Evolutionary conservation across 768 basidiomycete genomes (phyloP), one percentile per base, ranked within the genome.

Genomic region (Leccinum incarnatum): DNA sequence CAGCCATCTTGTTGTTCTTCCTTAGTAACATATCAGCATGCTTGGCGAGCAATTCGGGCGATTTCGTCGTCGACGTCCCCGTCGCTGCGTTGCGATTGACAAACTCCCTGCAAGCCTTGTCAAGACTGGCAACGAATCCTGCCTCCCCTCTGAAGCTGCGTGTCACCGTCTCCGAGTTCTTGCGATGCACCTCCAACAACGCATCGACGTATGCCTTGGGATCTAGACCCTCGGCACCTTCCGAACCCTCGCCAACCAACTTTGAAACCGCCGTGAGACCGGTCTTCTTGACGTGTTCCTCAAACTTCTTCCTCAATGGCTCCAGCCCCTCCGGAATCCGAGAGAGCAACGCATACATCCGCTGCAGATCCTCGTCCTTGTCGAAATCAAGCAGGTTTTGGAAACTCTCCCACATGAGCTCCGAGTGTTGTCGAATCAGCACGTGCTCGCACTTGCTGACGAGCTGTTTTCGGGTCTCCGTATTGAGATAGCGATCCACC

Each of bases 121-220:
- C 96, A 54, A 98, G 77, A 72, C 89, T 89, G 2, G 93, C 93
- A 27, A 95, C 89, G 71, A 99, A 99, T 9, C 93, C 93, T 25
- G 91, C 86, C 70, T 98, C 95, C 29, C 91, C 94, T 61, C 87
- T 82, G 80, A 98, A 98, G 69, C 92, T 91, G 63, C 89, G 84
- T 19, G 83, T 81, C 47, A 96, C 93, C 0, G 92, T 92, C 65
- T 93, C 92, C 29, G 86, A 85, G 74, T 94, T 95, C 81, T 95
- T 97, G 69, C 83, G 83, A 69, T 98, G 93, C 11, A 98, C 93
- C 58, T 93, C 89, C 45, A 99, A 77, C 54, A 99, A 70, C 1
- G 93, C 91, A 69, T 97, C 93, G 56, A 98, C 91, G 67, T 98
- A 99, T 29, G 88, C 87, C 74, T 95, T 97, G 25, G 96, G 93